These are phyloP conservation scores for Hymenoscyphus scutula DNA, from an alignment of 2,329 filamentous ascomycete genomes.

Conservation along the genomic window DNA sequence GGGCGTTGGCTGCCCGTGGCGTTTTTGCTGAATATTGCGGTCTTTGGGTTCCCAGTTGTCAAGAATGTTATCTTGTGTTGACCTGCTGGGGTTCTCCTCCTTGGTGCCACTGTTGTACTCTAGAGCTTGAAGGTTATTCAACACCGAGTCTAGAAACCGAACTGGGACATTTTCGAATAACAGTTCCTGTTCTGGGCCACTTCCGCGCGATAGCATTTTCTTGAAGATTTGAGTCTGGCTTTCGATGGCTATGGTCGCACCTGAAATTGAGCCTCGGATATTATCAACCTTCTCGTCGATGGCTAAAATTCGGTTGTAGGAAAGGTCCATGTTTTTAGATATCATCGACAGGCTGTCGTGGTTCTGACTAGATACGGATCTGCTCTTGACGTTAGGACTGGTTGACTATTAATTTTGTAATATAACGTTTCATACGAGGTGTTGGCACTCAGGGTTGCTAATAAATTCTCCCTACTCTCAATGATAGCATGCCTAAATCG, in stretches of 20 bases:
- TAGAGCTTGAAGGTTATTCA: neutral
- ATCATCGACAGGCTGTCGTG: neutral
- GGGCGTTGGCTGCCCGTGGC: neutral
- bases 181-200: neutral
- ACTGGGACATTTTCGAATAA: neutral
- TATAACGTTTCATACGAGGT: neutral
- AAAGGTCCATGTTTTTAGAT: neutral
- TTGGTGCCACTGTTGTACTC: neutral
- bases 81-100: neutral
- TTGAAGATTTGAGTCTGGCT: neutral
- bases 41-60: too few relatives aligned
- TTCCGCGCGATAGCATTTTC: neutral
- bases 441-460: neutral
- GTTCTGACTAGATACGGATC: neutral
- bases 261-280: neutral
- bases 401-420: too few relatives aligned
- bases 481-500: neutral
- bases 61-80: too few relatives aligned
- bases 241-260: neutral
- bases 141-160: neutral
- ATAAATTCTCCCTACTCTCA: neutral
- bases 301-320: neutral
- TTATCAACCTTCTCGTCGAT: neutral
- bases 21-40: too few relatives aligned
- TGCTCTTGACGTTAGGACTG: neutral